Base-by-base conservation (phyloP, 1,139 yeast species). In the Hyphopichia wangnamkhiaoensis region DNA sequence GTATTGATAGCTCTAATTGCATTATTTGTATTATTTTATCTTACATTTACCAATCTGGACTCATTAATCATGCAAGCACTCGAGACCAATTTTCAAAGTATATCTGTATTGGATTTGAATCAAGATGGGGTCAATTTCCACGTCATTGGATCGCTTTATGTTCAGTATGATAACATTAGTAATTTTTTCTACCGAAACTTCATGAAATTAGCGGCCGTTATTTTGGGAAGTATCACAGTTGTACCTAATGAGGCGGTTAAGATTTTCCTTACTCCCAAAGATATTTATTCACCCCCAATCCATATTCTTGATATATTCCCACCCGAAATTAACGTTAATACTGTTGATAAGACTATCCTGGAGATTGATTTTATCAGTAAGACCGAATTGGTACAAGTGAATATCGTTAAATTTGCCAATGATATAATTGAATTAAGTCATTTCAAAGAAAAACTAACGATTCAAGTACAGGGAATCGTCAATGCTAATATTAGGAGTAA, bases 271-370 rank as follows among this genome's bases (percentile, higher is more conserved):
- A 49, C 53, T 28, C 58, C 60, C 4, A 40, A 52, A 5, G 56
- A 44, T 15, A 35, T 50, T 4, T 45, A 42, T 15, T 39, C 43
- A 1, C 42, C 43, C 2, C 54, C 53, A 4, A 47, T 51, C 9
- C 68, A 65, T 41, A 45, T 62, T 27, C 43, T 58, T 9, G 58
- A 65, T 39, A 44, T 57, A 1, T 45, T 39, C 15, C 61, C 65
- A 3, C 68, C 70, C 2, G 58, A 54, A 12, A 24, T 66, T 4
- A 39, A 47, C 2, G 48, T 65, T 3, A 50, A 50, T 26, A 45
- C 65, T 15, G 37, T 46, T 6, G 53, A 63, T 35, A 46, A 49
- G 3, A 46, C 55, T 5, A 29, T 43, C 9, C 59, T 67, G 3
- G 49, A 52, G n/a, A 42, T 66, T 27, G 65, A 63, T 38, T 52